A percentile compares a stretch with the other conserved stretches of the same genome.
Conservation (phyloP, 495 filamentous ascomycete genomes). For the Lophium mytilinum region DNA sequence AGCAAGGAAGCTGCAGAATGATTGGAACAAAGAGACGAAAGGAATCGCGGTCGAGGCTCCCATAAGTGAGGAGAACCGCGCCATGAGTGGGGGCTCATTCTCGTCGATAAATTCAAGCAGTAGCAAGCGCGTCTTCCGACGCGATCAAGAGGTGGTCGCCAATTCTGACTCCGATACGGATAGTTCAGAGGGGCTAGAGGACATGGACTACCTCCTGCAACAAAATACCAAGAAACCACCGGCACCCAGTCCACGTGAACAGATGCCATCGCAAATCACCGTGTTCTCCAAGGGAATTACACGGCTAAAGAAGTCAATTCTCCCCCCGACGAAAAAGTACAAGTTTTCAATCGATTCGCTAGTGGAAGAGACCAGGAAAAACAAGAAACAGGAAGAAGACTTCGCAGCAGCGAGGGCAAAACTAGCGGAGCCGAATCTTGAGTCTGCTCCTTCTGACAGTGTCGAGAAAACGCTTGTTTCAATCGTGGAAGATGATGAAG, state of each 20-base stretch:
- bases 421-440: slow-evolving; percentile 31
- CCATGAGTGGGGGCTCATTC: not conserved
- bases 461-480: slow-evolving; percentile 28
- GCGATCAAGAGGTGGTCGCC: slow-evolving; percentile 12
- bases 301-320: slow-evolving; percentile 13
- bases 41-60: not conserved
- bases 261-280: not conserved
- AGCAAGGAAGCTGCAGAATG: too few species aligned
- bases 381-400: slow-evolving; percentile 49
- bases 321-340: slow-evolving; percentile 48
- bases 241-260: too few species aligned
- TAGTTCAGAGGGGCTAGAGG: not conserved
- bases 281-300: too few species aligned
- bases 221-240: not conserved
- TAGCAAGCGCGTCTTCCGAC: slow-evolving; percentile 10
- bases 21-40: not conserved
- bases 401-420: slow-evolving; percentile 47
- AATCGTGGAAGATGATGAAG: slow-evolving; percentile 44
- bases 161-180: slow-evolving; percentile 21
- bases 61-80: not conserved
- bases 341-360: slow-evolving; percentile 61
- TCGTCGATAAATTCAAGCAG: slow-evolving; percentile 4
- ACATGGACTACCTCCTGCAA: not conserved
- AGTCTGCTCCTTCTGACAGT: slow-evolving; percentile 21
- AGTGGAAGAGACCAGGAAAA: slow-evolving; percentile 49